Base-by-base conservation (phyloP, 192 early-diverging fungal genomes). In the Coemansia sp. region DNA sequence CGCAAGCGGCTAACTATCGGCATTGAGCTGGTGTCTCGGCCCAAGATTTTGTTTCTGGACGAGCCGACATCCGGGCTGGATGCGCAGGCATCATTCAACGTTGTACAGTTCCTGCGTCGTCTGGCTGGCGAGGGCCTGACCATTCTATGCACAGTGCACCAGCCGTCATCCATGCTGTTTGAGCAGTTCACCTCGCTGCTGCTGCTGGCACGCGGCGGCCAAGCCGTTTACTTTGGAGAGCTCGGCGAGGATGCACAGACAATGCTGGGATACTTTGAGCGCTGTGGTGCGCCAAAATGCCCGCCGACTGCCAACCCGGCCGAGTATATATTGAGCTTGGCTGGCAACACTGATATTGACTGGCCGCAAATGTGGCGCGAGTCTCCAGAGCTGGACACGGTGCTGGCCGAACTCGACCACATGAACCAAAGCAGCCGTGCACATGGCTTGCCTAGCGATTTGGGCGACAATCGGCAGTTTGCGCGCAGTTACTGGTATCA, bases 241-340 rank as follows among this genome's bases (percentile, higher is more conserved):
- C 74, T 94, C 4, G 93, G 93, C 29, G 25, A 47, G 0, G 86
- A 91, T 37, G 87, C 86, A 23, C 59, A 73, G 35, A 85, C 72
- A 3, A 74, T 94, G 70, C 85, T 88, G 43, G 58, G 68, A 11
- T 93, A 94, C 78, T 94, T 93, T 85, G 90, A 93, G 62, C 66
- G 67, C 37, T 84, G 90, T 52, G 93, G 93, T 61, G 91, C 89
- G 1, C 79, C 76, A 39, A 76, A 70, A 19, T 93, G 90, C 61
- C 79, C 85, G 14, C 78, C 85, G 5, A 70, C 73, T 5, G 91
- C 83, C 17, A 93, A 94, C 66, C 90, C 90, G 47, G 93, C 93
- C 37, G 93, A 94, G 72, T 94, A 93, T 70, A 91, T 93, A 25
- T 74, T 94, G 49, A 87, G 93, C 54, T 87, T 88, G 56, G 89